Percentiles rank a stretch among this genome's conserved stretches.
Conservation (phyloP, 2,329 filamentous ascomycete species). For the Dactylellina parvicollis region DNA sequence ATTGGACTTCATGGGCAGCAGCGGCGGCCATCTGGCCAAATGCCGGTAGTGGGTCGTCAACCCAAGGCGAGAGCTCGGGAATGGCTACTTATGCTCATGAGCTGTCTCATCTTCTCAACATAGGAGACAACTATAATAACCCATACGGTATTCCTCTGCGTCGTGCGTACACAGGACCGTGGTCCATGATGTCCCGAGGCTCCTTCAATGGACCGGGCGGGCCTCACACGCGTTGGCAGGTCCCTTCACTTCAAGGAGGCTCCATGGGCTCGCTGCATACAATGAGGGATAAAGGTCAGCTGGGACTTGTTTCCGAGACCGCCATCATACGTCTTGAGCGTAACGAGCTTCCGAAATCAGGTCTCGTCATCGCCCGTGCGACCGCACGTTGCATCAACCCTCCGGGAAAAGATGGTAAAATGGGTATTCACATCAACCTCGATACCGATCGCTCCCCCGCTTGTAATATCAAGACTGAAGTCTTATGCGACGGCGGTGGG, state of each 20-base stretch:
- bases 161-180: constrained; percentile 66
- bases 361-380: constrained; percentile 64
- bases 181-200: constrained; percentile 67
- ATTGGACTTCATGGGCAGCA: constrained; percentile 68
- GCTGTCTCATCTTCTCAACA: constrained; percentile 66
- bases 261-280: constrained; percentile 67
- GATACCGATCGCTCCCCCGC: constrained; percentile 63
- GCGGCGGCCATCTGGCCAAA: constrained; percentile 68
- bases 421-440: constrained; percentile 65
- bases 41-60: constrained; percentile 66
- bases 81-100: constrained; percentile 68
- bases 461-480: constrained; percentile 63
- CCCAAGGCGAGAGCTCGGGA: constrained; percentile 67
- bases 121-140: constrained; percentile 69
- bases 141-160: constrained; percentile 64
- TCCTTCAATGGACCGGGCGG: constrained; percentile 68
- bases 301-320: constrained; percentile 64
- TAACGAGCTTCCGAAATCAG: constrained; percentile 62
- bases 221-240: constrained; percentile 67
- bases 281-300: constrained; percentile 67
- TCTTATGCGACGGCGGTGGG: constrained; percentile 66
- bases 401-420: constrained; percentile 61
- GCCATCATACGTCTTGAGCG: constrained; percentile 64
- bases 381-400: constrained; percentile 65
- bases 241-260: constrained; percentile 65